Percentiles rank a stretch among this genome's conserved stretches.
Conservation (phyloP, 176 grass and related monocot species). For the Lolium perenne region DNA sequence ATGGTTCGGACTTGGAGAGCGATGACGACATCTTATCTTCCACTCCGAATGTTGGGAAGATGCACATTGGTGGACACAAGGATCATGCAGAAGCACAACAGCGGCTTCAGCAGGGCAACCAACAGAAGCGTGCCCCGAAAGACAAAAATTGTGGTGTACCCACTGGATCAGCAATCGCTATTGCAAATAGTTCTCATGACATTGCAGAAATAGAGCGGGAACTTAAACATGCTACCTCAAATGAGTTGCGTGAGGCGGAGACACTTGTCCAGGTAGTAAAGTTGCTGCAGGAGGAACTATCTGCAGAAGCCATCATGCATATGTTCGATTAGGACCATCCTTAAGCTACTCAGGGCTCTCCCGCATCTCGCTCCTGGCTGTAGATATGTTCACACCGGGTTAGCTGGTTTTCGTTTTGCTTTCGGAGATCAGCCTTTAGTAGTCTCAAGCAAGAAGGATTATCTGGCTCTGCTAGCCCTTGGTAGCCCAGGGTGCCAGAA, state of each 20-base stretch:
- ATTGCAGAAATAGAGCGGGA: neutral
- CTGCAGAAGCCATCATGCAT: neutral
- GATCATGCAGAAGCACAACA: conserved; percentile 49
- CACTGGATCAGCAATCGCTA: conserved; percentile 38
- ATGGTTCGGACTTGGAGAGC: neutral
- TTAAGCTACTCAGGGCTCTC: neutral
- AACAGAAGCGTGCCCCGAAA: conserved; percentile 47
- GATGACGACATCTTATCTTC: conserved; percentile 42
- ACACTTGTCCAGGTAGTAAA: neutral
- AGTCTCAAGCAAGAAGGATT: neutral
- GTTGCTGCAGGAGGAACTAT: neutral
- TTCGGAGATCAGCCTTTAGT: neutral
- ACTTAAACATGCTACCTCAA: neutral
- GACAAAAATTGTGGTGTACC: conserved; percentile 32
- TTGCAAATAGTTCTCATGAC: conserved; percentile 34
- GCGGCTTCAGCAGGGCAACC: conserved; percentile 54
- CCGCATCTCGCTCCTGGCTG: neutral
- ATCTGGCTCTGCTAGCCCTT: neutral
- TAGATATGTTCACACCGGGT: neutral
- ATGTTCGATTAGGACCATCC: neutral
- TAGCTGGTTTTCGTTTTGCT: neutral
- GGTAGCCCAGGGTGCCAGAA: neutral
- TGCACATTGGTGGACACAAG: conserved; percentile 58
- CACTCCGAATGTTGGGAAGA: conserved; percentile 64
- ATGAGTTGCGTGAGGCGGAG: conserved; percentile 8